A percentile compares a stretch with the other conserved stretches of the same genome.
These are phyloP conservation scores for Chlorella sp. DNA, from an alignment of 139 green algal species.

Conservation along the genomic window DNA sequence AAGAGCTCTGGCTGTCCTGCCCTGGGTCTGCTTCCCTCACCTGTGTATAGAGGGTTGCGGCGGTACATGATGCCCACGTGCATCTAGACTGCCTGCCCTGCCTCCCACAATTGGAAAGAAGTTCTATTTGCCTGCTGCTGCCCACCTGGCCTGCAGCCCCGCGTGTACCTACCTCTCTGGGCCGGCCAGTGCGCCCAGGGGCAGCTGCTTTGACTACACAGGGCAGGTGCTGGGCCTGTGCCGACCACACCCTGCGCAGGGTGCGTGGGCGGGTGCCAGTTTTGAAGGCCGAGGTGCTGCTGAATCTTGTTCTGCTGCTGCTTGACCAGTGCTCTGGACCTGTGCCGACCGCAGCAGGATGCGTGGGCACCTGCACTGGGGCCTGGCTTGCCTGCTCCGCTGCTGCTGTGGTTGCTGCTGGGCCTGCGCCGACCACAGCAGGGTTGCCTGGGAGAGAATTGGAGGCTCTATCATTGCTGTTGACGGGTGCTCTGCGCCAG, in stretches of 20 bases:
- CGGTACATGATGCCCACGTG: background rate
- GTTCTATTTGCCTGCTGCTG: background rate
- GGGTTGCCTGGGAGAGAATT: too few species aligned
- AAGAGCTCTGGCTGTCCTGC: background rate
- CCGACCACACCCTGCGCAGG: background rate
- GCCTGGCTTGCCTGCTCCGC: background rate
- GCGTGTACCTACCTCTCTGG: background rate
- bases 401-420: background rate
- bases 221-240: slow-evolving; percentile 22
- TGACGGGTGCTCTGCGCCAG: too few species aligned
- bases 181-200: background rate
- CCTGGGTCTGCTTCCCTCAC: background rate
- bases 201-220: slow-evolving; percentile 12
- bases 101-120: too few species aligned
- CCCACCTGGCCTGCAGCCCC: background rate
- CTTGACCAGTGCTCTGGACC: too few species aligned
- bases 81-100: background rate
- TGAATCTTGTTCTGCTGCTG: background rate
- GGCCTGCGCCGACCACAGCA: background rate
- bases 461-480: too few species aligned
- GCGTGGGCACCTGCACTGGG: background rate
- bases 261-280: background rate
- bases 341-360: too few species aligned
- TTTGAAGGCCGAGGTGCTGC: background rate
- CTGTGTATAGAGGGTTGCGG: background rate